Evolutionary conservation across 2,329 filamentous ascomycete species (phyloP), one percentile per base, ranked within the genome.

Genomic region (Tolypocladium paradoxum): DNA sequence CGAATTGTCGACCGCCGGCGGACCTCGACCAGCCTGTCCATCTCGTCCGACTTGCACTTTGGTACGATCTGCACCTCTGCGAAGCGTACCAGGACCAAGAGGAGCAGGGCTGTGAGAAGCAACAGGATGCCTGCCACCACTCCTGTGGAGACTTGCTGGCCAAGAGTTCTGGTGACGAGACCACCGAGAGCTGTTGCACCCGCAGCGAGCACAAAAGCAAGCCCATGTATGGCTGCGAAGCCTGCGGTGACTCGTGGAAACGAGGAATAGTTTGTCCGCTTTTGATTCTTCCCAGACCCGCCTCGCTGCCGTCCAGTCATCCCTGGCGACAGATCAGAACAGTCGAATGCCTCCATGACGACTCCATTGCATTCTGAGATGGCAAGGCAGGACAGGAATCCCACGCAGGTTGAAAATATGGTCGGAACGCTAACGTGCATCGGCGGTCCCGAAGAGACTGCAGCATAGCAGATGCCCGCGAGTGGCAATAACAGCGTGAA

Each of bases 291-390:
- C 14, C 65, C 63, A 6, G 70, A 70, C 4, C 63, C 61, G n/a
- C 71, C 71, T 31, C 68, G 72, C n/a, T 74, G 74, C 18, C 74
- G 73, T 33, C 79, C 79, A 7, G 78, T 86, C 73, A 86, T 84
- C 12, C 85, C 84, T 2, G 85, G 82, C 59, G 87, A 85, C 4
- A 91, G 73, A 65, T 91, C 88, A 40, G 84, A 88, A n/a, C 83
- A 87, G 64, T 91, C 88, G 65, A 85, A 91, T 0, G 83, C 84
- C 63, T 90, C 87, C 87, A 91, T 90, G 64, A 90, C 78, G 34
- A 91, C 70, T 1, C 87, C 85, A 57, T 85, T 81, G 66, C 87
- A 90, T 67, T 91, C 87, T 2, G 87, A 81, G 47, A 89, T 83
- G 1, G 85, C 87, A 11, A 92, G 77, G 50, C 83, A 84, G 2